A percentile compares a stretch with the other conserved stretches of the same genome.
phyloP scores from a whole-genome alignment of 495 filamentous ascomycete genomes.

The Thozetella sp. region DNA sequence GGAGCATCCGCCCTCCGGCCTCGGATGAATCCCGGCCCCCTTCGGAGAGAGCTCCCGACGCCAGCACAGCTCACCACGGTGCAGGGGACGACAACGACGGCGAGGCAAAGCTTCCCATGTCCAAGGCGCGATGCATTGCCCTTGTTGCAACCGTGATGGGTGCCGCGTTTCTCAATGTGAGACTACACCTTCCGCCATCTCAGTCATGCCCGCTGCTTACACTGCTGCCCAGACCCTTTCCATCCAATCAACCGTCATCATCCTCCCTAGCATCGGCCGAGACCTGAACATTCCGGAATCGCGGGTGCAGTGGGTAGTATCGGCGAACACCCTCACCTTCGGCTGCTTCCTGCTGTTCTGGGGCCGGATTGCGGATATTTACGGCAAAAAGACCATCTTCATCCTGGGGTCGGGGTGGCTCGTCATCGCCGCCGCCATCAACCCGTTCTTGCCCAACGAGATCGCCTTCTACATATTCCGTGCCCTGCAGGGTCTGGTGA shows the following conservation, averaged over 20 bases:
- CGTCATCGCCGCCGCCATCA: conserved; percentile 59
- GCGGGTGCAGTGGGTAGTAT: conserved; percentile 65
- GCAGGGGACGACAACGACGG: too few relatives aligned
- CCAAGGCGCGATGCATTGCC: conserved; percentile 46
- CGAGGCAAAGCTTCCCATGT: conserved; percentile 42
- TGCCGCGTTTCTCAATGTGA: conserved; percentile 57
- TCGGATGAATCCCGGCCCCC: too few relatives aligned
- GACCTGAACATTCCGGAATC: conserved; percentile 55
- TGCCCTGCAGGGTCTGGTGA: conserved; percentile 70
- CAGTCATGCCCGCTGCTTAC: background rate
- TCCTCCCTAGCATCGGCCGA: conserved; percentile 59
- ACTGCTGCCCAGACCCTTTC: conserved; percentile 50
- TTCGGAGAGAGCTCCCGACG: too few relatives aligned
- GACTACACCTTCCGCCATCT: conserved; percentile 7
- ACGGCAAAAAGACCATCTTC: conserved; percentile 71
- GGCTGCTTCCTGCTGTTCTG: conserved; percentile 75
- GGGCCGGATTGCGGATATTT: conserved; percentile 75
- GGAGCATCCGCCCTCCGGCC: too few relatives aligned
- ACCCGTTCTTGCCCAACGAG: conserved; percentile 67
- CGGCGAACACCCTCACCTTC: conserved; percentile 62
- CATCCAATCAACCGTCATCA: conserved; percentile 61
- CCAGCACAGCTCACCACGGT: too few relatives aligned
- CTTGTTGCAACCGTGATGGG: conserved; percentile 50
- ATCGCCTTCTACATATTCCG: conserved; percentile 69
- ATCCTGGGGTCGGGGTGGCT: conserved; percentile 67